Evolutionary conservation across 106 monocot species (phyloP), one percentile per base, ranked within the genome.

Genomic region (Gastrodia elata): DNA sequence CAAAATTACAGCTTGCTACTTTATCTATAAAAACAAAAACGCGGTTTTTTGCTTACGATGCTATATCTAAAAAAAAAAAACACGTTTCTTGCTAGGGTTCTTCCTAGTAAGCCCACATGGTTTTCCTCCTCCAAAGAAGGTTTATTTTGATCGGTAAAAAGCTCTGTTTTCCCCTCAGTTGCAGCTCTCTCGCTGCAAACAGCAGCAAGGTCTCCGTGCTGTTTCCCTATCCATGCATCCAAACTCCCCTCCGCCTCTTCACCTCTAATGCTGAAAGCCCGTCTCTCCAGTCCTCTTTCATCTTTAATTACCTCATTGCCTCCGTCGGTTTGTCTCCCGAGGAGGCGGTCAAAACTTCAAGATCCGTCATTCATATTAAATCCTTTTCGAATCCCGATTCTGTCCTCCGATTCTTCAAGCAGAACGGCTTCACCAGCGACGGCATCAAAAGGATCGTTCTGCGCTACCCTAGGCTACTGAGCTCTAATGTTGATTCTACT

Each of bases 291-390:
- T 61, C 72, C 26, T 4, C 26, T 6, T 71, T 75, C 42, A 56
- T 77, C 3, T 38, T 39, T 15, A 38, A 74, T 4, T 85, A 73
- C 64, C 85, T 87, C 22, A 39, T 80, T 42, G 38, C 30, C 3
- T 74, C 79, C 5, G 65, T 55, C 38, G 86, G 83, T 18, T 43
- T 83, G 18, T 75, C 86, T 5, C 38, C 71, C 2, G 56, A 77
- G 0, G 37, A 46, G 64, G 85, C 85, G 24, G 22, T 30, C 68
- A 42, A 9, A 18, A 43, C 43, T 28, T 85, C 80, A 24, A 75
- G 71, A 5, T 6, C 37, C n/a, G 2, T 83, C 1, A 1, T 74
- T 77, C 69, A 46, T 43, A 57, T 80, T 33, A 85, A 83, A 59
- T 75, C 78, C 30, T 40, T 59, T 5, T 24, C 24, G 1, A 72